Percentiles rank a stretch among this genome's conserved stretches.
Evolutionary conservation across 495 filamentous ascomycete genomes (phyloP).

Genomic region (Clavariopsis aquatica): DNA sequence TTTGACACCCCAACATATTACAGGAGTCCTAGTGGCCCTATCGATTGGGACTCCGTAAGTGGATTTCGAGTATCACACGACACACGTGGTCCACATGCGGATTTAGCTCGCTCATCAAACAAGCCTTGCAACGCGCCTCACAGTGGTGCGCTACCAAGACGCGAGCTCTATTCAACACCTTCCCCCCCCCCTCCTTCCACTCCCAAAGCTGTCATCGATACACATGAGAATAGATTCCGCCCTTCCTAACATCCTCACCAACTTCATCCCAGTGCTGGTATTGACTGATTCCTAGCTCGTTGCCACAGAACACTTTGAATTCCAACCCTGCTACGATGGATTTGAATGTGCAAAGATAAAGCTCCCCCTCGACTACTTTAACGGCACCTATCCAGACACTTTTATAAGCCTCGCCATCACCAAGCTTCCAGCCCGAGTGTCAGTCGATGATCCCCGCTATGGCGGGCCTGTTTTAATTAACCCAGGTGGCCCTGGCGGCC

Average conservation of each 20-base stretch:
- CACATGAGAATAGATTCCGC: background rate
- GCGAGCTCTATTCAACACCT: background rate
- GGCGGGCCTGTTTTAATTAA: constrained; percentile 49
- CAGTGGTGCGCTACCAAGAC: background rate
- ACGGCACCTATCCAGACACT: constrained; percentile 40
- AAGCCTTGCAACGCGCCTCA: background rate
- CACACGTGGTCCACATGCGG: background rate
- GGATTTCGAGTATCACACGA: background rate
- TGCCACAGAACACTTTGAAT: constrained; percentile 20
- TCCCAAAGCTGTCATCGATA: background rate
- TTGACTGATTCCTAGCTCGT: constrained; percentile 19
- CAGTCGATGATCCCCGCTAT: constrained; percentile 47
- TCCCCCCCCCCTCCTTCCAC: background rate
- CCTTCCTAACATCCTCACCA: background rate
- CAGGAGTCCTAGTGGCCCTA: background rate
- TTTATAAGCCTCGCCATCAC: constrained; percentile 46
- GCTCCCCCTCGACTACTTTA: constrained; percentile 49
- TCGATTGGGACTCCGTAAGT: background rate
- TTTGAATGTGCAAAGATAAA: constrained; percentile 48
- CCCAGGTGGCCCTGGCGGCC: constrained; percentile 52
- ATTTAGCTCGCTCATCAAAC: background rate
- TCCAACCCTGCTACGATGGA: constrained; percentile 36
- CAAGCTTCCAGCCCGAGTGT: constrained; percentile 47
- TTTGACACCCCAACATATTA: background rate
- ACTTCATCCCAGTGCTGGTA: background rate